Base-by-base conservation (phyloP, 208 protist genomes). In the Tritrichomonas musculus region DNA sequence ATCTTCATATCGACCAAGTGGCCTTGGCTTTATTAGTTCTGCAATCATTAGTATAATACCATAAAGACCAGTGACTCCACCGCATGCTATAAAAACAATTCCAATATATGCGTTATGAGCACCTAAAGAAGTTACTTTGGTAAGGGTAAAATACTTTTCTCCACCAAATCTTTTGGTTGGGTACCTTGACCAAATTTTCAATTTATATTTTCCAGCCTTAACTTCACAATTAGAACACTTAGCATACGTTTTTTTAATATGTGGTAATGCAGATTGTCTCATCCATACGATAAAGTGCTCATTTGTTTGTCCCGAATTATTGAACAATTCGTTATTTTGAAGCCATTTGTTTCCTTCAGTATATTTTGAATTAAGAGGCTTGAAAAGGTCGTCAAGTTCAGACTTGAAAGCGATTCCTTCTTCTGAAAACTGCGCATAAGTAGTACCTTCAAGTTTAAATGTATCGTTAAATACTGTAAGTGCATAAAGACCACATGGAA, bases 281-380 rank as follows among this genome's bases (percentile, higher is more conserved):
- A 88, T 88, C 77, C 77, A 88, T 20, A 53, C 77, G 30, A 88
- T 88, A 30, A 88, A 88, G 27, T 57, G 77, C n/a, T 53, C 47
- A 57, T 88, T 57, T 5, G 77, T 88, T 60, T 88, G 77, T 33
- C 27, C 47, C 2, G 47, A 41, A 17, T 25, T 20, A 17, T 57
- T 57, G 11, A 88, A 20, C 9, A 47, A 1, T 8, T 44, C 25
- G 8, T 88, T 39, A n/a, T n/a, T n/a, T n/a, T n/a, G n/a, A 13
- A 88, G 17, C 77, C 77, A 88, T 88, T 88, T 88, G 17, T 39
- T 22, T 5, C 77, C 77, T 39, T 25, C 33, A 57, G 20, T 39
- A 50, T 88, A 88, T 57, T 57, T 27, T n/a, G 14, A 39, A 20
- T n/a, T 57, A 20, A 88, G 47, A 22, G 77, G 77, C 25, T 88